A percentile compares a stretch with the other conserved stretches of the same genome.
Conservation (phyloP, 176 grass and related monocot species). For the Bromus sterilis region DNA sequence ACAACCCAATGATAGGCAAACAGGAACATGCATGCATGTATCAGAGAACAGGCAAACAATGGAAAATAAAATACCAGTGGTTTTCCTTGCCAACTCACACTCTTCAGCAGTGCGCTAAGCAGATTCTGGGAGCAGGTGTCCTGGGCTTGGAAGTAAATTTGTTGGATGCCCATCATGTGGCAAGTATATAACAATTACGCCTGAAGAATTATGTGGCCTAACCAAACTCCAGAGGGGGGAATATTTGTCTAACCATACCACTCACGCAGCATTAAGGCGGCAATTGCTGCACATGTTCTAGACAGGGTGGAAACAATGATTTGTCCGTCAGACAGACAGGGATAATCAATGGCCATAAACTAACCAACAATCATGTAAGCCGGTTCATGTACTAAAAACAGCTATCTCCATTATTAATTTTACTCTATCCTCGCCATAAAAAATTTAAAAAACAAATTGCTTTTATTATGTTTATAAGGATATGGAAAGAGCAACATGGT, state of each 20-base stretch:
- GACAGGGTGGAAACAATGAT: conserved; percentile 66
- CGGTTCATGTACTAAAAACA: conserved; percentile 39
- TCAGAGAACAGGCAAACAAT: background rate
- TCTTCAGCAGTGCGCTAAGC: conserved; percentile 29
- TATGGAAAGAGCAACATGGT: conserved; percentile 25
- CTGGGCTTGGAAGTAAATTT: conserved; percentile 17
- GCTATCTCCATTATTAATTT: background rate
- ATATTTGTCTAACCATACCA: conserved; percentile 54
- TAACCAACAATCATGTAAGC: conserved; percentile 44
- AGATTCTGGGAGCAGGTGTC: conserved; percentile 43
- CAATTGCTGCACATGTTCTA: conserved; percentile 52
- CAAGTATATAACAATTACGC: conserved; percentile 25
- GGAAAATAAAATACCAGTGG: background rate
- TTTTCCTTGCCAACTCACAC: conserved; percentile 35
- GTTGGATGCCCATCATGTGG: conserved; percentile 34
- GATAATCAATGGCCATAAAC: conserved; percentile 49
- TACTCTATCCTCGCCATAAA: conserved; percentile 12
- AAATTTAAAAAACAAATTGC: background rate
- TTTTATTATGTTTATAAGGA: conserved; percentile 34
- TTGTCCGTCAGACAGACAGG: conserved; percentile 31
- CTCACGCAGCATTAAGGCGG: conserved; percentile 48
- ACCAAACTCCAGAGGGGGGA: conserved; percentile 25
- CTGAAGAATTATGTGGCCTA: conserved; percentile 31
- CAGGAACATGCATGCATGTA: conserved; percentile 28
- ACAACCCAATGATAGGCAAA: conserved; percentile 24